Evolutionary conservation across 1,284 basidiomycete genomes (phyloP).

Genomic region (Neonothopanus nambi): DNA sequence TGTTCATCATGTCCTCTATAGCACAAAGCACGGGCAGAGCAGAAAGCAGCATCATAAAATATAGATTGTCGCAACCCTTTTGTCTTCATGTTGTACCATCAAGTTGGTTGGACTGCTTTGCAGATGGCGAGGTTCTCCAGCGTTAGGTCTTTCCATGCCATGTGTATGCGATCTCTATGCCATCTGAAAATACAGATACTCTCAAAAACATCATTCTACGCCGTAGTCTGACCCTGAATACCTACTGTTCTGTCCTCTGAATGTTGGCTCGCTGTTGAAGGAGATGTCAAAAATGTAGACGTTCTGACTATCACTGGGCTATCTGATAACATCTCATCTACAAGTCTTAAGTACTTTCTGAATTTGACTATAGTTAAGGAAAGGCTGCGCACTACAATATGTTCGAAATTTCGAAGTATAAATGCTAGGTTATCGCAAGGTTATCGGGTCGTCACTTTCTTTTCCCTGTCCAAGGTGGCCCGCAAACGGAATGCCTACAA

Average conservation of each 20-base stretch:
- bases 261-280: too few species aligned
- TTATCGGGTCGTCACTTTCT: constrained; percentile 37
- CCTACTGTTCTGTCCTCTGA: background rate
- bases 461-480: constrained; percentile 59
- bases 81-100: constrained; percentile 5
- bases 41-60: constrained; percentile 49
- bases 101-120: constrained; percentile 4
- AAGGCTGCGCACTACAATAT: too few species aligned
- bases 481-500: constrained; percentile 55
- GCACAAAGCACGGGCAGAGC: constrained; percentile 64
- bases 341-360: too few species aligned
- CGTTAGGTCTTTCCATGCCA: background rate
- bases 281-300: too few species aligned
- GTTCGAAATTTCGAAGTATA: too few species aligned
- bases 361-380: too few species aligned
- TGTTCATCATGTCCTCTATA: constrained; percentile 31
- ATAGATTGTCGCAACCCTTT: background rate
- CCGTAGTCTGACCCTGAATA: too few species aligned
- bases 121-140: constrained; percentile 1
- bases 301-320: too few species aligned
- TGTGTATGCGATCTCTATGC: constrained; percentile 12
- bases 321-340: too few species aligned
- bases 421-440: constrained; percentile 23
- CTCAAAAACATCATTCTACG: constrained; percentile 12
- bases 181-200: constrained; percentile 8